Evolutionary conservation across 306 rosid species (phyloP), one percentile per base, ranked within the genome.

Genomic region (Abrus pulchellus): DNA sequence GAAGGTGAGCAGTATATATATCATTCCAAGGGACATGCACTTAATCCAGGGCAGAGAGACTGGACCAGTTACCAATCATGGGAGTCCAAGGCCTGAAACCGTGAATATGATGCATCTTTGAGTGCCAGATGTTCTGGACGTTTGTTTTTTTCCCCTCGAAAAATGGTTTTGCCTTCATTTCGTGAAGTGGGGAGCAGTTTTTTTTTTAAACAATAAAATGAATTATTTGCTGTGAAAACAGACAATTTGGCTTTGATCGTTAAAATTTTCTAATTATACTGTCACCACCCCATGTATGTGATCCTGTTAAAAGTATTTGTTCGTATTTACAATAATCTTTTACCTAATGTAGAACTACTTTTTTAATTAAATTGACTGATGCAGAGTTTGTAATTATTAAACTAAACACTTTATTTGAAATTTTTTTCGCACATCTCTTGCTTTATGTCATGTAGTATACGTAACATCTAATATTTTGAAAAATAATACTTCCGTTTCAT

Each of bases 1-100:
- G 94, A 95, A 75, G 99, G 99, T 11, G 98, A 95, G 20, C 89
- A 90, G 74, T 79, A 60, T 41, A 95, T 95, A 78, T 93, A 93
- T 90, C 99, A 93, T 78, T 95, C 98, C 84, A 95, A 93, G 86
- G 99, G 99, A 47, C 99, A 95, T 73, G 87, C 98, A 40, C 97
- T 95, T 53, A 88, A 95, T 86, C 93, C 94, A 7, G 98, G 96
- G 69, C 97, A 95, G 88, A 91, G 97, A 88, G 80, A 91, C 85
- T 95, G 99, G 99, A 95, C 97, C 63, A 91, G 94, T 78, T 91
- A 90, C 86, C 99, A 95, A 78, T 83, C 97, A 76, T 95, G 99
- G 99, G 74, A 93, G 71, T 90, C 94, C 88, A 93, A 89, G 80
- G 44, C 86, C 48, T 88, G 85, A 88, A 20, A 83, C 52, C 47